A percentile compares a stretch with the other conserved stretches of the same genome.
Conservation (phyloP, 2,329 filamentous ascomycete species). For the Colletotrichum godetiae region DNA sequence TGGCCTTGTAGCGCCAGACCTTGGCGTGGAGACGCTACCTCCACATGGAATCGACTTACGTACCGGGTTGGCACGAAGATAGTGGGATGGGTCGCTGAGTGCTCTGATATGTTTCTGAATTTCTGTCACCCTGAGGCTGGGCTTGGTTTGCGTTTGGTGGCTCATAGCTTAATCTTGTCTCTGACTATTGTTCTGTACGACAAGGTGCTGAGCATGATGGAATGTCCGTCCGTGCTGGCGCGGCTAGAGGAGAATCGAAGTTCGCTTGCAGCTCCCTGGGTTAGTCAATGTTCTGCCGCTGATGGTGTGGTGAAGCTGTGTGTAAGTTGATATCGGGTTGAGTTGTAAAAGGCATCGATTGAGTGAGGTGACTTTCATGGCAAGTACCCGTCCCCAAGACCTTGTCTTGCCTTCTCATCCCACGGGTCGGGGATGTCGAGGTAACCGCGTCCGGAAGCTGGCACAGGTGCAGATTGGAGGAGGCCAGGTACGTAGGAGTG, state of each 20-base stretch:
- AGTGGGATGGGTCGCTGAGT: not conserved
- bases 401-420: not conserved
- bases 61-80: constrained; percentile 1
- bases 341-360: not conserved
- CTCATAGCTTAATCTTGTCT: constrained; percentile 9
- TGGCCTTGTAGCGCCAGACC: constrained; percentile 21
- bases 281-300: not conserved
- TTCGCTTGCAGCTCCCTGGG: not conserved
- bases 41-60: constrained; percentile 1
- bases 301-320: not conserved
- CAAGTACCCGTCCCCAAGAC: not conserved
- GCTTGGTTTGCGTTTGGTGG: not conserved
- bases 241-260: not conserved
- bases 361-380: not conserved
- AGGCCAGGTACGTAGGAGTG: not conserved
- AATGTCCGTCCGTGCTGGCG: not conserved
- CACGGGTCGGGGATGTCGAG: constrained; percentile 8
- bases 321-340: not conserved
- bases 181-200: not conserved
- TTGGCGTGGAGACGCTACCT: constrained; percentile 30
- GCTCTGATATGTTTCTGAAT: constrained; percentile 5
- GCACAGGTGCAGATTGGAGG: not conserved
- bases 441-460: constrained; percentile 1
- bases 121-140: not conserved
- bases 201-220: not conserved